Evolutionary conservation across 768 basidiomycete genomes (phyloP), one percentile per base, ranked within the genome.

Genomic region (Galerina sulciceps): DNA sequence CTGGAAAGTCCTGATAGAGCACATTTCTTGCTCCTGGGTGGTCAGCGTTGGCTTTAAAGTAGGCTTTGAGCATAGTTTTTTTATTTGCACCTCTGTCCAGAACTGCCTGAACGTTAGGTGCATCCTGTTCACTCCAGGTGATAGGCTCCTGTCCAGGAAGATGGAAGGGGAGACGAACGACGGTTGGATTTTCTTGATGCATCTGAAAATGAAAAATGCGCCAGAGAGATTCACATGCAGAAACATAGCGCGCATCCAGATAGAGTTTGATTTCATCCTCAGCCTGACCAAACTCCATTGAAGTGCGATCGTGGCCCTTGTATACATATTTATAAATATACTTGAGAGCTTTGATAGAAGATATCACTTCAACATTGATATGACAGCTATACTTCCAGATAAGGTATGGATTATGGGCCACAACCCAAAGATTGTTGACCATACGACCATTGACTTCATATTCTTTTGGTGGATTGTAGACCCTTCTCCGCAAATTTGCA

Each of bases 291-390:
- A 65, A 42, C 59, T 76, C 69, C 37, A 81, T 17, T 1, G 78
- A 75, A 1, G 73, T 71, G 9, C 69, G 64, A 62, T 85, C 81
- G 56, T 60, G 61, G 9, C 84, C 81, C 61, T 85, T 85, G 68
- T 81, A 73, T n/a, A 83, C 68, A 63, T 84, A 83, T 65, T 84
- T 83, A 67, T 74, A 63, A 43, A 60, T 55, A 45, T 85, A 85
- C 53, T 82, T 81, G 64, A 80, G 47, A 3, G 79, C 63, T 9
- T 67, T 68, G 37, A 84, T 61, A 8, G 73, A 75, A 0, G 66
- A 67, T 43, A 66, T 71, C 50, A 75, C 73, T 60, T 85, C 82
- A 0, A 82, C 42, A 67, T 85, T 86, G 63, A 83, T 81, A 54
- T 85, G 81, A 58, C 81, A 81, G 45, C 72, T 23, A 59, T 75